phyloP scores from a whole-genome alignment of 352 stramenopile genomes.

The Globisporangium nodosum region DNA sequence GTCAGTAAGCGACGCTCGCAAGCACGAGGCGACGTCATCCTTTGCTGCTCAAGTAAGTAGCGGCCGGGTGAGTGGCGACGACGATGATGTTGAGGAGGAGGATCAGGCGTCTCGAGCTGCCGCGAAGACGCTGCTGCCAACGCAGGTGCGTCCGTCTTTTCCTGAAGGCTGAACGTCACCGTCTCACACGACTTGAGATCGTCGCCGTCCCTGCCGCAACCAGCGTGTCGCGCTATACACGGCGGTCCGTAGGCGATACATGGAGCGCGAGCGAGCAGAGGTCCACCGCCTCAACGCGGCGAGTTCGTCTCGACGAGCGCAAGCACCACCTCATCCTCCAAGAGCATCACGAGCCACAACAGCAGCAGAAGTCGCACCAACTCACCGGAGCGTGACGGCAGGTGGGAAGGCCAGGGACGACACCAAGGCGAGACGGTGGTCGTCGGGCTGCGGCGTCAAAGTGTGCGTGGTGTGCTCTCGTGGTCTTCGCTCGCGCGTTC shows the following conservation, averaged over 20 bases:
- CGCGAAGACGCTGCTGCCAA: conserved; percentile 10
- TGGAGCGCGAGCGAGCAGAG: conserved; percentile 42
- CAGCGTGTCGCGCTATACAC: conserved; percentile 46
- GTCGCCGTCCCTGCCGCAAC: not conserved
- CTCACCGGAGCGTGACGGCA: not conserved
- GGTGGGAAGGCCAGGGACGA: not conserved
- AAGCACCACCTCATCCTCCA: not conserved
- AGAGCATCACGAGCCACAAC: not conserved
- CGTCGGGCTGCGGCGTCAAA: conserved; percentile 15
- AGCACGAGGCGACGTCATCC: conserved; percentile 10
- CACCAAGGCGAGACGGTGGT: not conserved
- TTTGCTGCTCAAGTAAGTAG: not conserved
- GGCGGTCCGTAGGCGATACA: conserved; percentile 49
- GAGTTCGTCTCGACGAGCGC: not conserved
- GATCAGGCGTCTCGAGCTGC: not conserved
- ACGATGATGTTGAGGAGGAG: not conserved
- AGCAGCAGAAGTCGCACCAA: not conserved
- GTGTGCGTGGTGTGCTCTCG: conserved; percentile 5
- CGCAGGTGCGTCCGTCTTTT: conserved; percentile 3
- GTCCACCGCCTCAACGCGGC: conserved; percentile 7
- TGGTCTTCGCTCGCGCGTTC: not conserved
- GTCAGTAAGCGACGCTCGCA: conserved; percentile 3
- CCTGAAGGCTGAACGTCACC: not conserved
- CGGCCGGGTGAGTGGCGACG: not conserved
- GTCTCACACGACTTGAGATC: not conserved